These are phyloP conservation scores for Fusarium verrucosum DNA, from an alignment of 2,329 filamentous ascomycete species.

Conservation along the genomic window DNA sequence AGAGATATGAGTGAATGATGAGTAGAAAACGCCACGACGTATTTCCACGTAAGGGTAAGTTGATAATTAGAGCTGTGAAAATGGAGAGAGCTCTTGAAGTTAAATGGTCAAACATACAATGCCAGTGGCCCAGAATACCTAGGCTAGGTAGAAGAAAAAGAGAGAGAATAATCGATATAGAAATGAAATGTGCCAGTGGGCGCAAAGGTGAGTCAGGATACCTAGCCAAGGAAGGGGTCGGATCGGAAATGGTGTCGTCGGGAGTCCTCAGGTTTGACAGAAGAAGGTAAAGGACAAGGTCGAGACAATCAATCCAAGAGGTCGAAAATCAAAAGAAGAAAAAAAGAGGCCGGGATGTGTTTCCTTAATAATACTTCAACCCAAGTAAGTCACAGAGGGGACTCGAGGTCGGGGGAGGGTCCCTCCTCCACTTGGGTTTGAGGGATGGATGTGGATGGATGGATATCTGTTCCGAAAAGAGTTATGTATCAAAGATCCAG, in stretches of 20 bases:
- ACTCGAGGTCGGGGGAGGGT: slow-evolving; percentile 6
- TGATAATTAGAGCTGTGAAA: not conserved
- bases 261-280: slow-evolving; percentile 8
- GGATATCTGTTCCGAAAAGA: slow-evolving; percentile 37
- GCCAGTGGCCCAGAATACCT: not conserved
- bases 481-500: slow-evolving; percentile 6
- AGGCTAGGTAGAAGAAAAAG: too few species aligned
- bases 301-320: slow-evolving; percentile 7
- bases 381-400: slow-evolving; percentile 16
- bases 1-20: slow-evolving; percentile 12
- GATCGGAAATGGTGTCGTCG: slow-evolving; percentile 23
- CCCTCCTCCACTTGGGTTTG: slow-evolving; percentile 27
- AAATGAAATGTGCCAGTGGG: slow-evolving; percentile 19
- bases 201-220: slow-evolving; percentile 33
- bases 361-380: slow-evolving; percentile 35
- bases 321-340: not conserved
- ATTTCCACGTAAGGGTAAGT: not conserved
- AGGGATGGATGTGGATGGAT: too few species aligned
- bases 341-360: slow-evolving; percentile 30
- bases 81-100: not conserved
- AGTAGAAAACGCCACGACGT: slow-evolving; percentile 8
- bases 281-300: slow-evolving; percentile 12
- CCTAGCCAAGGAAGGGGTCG: not conserved
- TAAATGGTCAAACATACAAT: not conserved
- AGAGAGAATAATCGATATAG: slow-evolving; percentile 9